A percentile compares a stretch with the other conserved stretches of the same genome.
Evolutionary conservation across 2,329 filamentous ascomycete species (phyloP).

Genomic region (Exophiala alcalophila): DNA sequence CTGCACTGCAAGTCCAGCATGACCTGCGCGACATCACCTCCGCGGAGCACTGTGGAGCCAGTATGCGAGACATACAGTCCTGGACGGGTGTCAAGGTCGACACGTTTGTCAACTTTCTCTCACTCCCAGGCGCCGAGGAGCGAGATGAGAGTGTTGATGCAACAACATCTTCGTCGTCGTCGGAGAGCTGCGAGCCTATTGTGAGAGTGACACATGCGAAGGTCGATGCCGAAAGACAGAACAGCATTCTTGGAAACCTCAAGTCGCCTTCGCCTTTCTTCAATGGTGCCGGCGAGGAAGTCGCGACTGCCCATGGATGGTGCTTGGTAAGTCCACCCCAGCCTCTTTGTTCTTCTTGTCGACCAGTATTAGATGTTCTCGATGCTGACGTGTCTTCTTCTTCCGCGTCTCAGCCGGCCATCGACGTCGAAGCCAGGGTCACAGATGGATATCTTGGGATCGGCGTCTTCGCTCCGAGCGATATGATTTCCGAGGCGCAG

Average conservation of each 20-base stretch:
- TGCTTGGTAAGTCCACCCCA: constrained; percentile 25
- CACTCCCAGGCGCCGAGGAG: constrained; percentile 41
- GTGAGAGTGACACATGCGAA: constrained; percentile 15
- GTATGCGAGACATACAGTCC: constrained; percentile 65
- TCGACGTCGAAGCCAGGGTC: constrained; percentile 57
- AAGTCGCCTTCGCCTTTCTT: constrained; percentile 21
- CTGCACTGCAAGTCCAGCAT: constrained; percentile 62
- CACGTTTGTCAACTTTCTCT: constrained; percentile 79
- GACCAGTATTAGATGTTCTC: background rate
- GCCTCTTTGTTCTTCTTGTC: background rate
- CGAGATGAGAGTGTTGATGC: background rate
- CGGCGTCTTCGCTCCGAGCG: constrained; percentile 51
- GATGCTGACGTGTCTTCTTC: constrained; percentile 5
- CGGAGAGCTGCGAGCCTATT: too few species aligned
- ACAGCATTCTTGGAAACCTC: background rate
- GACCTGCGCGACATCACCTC: constrained; percentile 64
- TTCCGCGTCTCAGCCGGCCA: constrained; percentile 42
- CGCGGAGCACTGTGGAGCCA: constrained; percentile 55
- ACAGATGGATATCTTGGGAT: constrained; percentile 48
- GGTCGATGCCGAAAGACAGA: constrained; percentile 4
- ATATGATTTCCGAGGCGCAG: constrained; percentile 40
- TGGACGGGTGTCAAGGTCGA: constrained; percentile 74
- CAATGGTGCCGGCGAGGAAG: background rate
- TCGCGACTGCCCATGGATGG: constrained; percentile 10
- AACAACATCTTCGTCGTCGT: too few species aligned